Conservation (phyloP, 2,329 filamentous ascomycete genomes). For the Hymenotorrendiella dingleyae region DNA sequence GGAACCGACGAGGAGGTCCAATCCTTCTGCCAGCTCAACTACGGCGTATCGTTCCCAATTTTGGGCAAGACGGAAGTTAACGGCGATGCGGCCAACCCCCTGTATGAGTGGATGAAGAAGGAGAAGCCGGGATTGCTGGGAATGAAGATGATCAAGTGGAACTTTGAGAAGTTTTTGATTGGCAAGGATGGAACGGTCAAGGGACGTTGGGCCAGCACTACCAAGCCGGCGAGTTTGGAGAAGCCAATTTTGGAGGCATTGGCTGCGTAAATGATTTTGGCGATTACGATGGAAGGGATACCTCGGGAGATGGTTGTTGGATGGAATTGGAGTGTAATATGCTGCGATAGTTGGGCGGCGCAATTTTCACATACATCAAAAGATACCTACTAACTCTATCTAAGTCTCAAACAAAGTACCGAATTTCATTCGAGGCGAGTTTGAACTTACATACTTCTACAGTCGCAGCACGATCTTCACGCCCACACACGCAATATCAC, state of each 20-base stretch:
- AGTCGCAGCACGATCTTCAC: no score
- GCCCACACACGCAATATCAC: no score
- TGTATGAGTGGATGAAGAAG: slow-evolving; percentile 71
- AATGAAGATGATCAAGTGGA: slow-evolving; percentile 94
- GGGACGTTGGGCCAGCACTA: slow-evolving; percentile 78
- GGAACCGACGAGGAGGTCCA: slow-evolving; percentile 70
- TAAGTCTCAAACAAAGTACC: no score
- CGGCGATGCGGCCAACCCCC: slow-evolving; percentile 70
- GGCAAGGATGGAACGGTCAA: slow-evolving; percentile 81
- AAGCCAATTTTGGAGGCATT: slow-evolving; percentile 65
- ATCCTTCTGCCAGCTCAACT: slow-evolving; percentile 85
- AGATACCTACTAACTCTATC: no score
- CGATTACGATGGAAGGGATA: no score
- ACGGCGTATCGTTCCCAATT: slow-evolving; percentile 35
- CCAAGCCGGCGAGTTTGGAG: slow-evolving; percentile 79
- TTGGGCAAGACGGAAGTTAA: slow-evolving; percentile 92
- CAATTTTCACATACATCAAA: no score
- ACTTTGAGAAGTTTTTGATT: slow-evolving; percentile 98
- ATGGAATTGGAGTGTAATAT: background rate
- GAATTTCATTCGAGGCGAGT: no score
- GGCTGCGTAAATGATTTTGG: no score
- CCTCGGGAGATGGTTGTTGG: no score
- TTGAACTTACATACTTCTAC: no score
- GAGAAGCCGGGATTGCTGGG: slow-evolving; percentile 79
- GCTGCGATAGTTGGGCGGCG: no score